phyloP scores from a whole-genome alignment of 805 yeast genomes.

The Lachancea nothofagi region DNA sequence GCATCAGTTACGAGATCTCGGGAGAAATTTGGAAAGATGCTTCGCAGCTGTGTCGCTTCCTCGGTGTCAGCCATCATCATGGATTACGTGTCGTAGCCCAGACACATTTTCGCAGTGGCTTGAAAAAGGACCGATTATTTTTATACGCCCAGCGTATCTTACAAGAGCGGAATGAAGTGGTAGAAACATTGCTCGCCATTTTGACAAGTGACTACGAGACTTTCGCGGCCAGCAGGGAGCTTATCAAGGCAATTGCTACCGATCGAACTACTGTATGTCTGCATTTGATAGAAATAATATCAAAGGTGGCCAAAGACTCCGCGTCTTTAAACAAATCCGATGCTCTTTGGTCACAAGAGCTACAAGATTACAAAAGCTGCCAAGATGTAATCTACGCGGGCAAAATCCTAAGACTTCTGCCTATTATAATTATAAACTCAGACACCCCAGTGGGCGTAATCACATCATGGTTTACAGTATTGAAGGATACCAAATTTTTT shows the following conservation, averaged over 20 bases:
- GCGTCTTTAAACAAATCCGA: constrained; percentile 8
- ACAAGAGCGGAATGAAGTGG: constrained; percentile 46
- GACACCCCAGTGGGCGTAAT: constrained; percentile 33
- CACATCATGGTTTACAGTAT: constrained; percentile 50
- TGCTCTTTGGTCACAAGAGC: constrained; percentile 7
- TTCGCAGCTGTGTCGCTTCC: constrained; percentile 33
- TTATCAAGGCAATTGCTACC: constrained; percentile 17
- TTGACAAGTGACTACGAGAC: constrained; percentile 21
- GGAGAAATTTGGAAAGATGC: constrained; percentile 38
- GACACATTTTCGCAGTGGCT: constrained; percentile 35
- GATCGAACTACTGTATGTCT: constrained; percentile 21
- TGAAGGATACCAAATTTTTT: constrained; percentile 35
- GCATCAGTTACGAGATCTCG: constrained; percentile 35
- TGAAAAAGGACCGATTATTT: constrained; percentile 23
- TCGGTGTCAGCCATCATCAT: constrained; percentile 42
- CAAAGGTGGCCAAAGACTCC: constrained; percentile 4
- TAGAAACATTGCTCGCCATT: constrained; percentile 37
- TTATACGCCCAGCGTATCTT: constrained; percentile 37
- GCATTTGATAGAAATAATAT: constrained; percentile 18
- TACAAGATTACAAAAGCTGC: constrained; percentile 22
- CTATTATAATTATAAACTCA: constrained; percentile 38
- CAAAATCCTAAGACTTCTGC: constrained; percentile 35
- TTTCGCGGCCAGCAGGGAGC: constrained; percentile 21
- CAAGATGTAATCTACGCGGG: constrained; percentile 34
- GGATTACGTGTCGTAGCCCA: constrained; percentile 44